phyloP scores from a whole-genome alignment of 228 moss, liverwort and hornwort genomes.

The Sphagnum fallax region DNA sequence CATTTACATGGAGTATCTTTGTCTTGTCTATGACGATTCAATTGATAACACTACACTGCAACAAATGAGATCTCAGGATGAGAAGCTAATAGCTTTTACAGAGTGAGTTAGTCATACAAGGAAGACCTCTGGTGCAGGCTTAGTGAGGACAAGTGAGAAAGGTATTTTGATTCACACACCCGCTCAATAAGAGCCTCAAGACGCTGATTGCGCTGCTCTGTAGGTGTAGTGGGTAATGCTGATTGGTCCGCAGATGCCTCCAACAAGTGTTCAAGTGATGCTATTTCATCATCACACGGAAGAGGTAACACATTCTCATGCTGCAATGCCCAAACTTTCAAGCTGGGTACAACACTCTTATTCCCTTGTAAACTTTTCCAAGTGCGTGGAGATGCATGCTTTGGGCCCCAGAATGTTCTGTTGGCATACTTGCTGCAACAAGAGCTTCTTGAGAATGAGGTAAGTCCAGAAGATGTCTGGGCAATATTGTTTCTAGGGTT shows the following conservation, averaged over 20 bases:
- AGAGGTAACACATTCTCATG: constrained; percentile 30
- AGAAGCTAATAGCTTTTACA: too few species aligned
- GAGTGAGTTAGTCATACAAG: too few species aligned
- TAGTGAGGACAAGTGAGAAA: background rate
- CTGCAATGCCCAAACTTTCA: constrained; percentile 29
- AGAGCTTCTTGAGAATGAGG: too few species aligned
- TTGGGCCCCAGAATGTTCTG: too few species aligned
- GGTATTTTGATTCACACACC: constrained; percentile 21
- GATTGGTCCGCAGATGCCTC: constrained; percentile 12
- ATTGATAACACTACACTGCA: too few species aligned
- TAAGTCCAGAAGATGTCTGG: too few species aligned
- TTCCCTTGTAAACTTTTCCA: too few species aligned
- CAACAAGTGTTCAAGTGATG: constrained; percentile 24
- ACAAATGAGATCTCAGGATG: too few species aligned
- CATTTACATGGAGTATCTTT: background rate
- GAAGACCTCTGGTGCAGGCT: background rate
- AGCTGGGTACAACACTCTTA: background rate
- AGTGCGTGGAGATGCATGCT: too few species aligned
- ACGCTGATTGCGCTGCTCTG: constrained; percentile 16
- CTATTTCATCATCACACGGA: constrained; percentile 31
- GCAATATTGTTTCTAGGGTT: too few species aligned
- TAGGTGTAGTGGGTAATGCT: background rate
- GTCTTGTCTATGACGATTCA: too few species aligned
- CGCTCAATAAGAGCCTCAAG: constrained; percentile 54
- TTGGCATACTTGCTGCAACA: too few species aligned